Base-by-base conservation (phyloP, 768 basidiomycete genomes). In the Crepidotus variabilis region DNA sequence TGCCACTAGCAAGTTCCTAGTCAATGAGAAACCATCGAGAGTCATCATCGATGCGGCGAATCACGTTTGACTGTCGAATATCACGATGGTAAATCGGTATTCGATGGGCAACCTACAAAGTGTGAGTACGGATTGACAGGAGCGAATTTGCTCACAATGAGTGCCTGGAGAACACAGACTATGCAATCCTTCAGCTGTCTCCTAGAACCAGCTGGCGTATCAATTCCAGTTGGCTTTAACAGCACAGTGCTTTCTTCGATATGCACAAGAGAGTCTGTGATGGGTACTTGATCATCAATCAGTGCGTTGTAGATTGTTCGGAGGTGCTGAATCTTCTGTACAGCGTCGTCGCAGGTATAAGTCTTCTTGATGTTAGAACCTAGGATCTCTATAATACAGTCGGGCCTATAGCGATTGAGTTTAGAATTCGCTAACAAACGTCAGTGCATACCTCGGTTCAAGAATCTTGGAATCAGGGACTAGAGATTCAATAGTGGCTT, bases 21-120 rank as follows among this genome's bases (percentile, higher is more conserved):
- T 69, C 69, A 49, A 69, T 69, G 43, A 69, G n/a, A 54, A 69
- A 69, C 68, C 68, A 69, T 47, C 61, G 52, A 8, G 47, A 36
- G 11, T 21, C 21, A 59, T 64, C 62, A 45, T 63, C 59, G 33
- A 48, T 23, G 13, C 59, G 32, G 16, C 55, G 62, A 2, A 69
- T 52, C 46, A 69, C 56, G 55, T 69, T 67, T n/a, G 56, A 55
- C 61, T 58, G 60, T 28, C 63, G 50, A 36, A 66, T 60, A 58
- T 66, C 67, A 43, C 67, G 36, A 34, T 68, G 62, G 50, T 53
- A 65, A 14, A 64, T 47, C 39, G 59, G 52, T 47, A 48, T 43
- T 46, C 20, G 50, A 60, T 64, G 63, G 56, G 53, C 45, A 33
- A 58, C 56, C 56, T 60, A 47, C 32, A 33, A 10, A 10, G 54